Conservation (phyloP, 768 basidiomycete genomes). For the Mrakia gelida region DNA sequence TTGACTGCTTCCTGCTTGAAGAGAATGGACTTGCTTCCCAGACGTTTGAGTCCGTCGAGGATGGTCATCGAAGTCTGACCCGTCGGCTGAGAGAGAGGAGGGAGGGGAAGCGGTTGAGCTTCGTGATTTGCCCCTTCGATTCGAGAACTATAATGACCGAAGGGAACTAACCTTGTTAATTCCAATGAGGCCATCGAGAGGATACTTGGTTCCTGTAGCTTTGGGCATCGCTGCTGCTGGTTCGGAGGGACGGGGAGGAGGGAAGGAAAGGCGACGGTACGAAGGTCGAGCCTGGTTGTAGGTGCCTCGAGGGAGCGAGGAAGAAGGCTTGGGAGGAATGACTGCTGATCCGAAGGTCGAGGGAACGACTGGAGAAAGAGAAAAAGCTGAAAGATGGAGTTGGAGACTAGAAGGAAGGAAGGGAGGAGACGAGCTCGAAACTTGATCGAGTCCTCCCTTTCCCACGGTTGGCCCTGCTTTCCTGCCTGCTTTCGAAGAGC, state of each 20-base stretch:
- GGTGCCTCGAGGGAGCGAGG: too few species aligned
- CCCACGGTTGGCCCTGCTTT: not conserved
- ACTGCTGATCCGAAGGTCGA: too few species aligned
- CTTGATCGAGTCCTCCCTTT: too few species aligned
- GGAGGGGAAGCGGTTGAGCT: not conserved
- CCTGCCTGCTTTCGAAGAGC: not conserved
- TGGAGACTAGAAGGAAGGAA: too few species aligned
- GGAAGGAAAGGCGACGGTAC: not conserved
- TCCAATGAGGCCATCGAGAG: constrained; percentile 55
- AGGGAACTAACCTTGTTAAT: constrained; percentile 25
- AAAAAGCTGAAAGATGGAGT: too few species aligned
- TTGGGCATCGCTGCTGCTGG: constrained; percentile 60
- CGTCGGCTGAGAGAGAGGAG: constrained; percentile 53
- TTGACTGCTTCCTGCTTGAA: constrained; percentile 57
- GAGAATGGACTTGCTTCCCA: constrained; percentile 69
- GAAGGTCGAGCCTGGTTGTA: not conserved
- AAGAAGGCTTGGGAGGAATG: too few species aligned
- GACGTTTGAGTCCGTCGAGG: constrained; percentile 74
- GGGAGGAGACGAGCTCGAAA: not conserved
- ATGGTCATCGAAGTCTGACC: constrained; percentile 89
- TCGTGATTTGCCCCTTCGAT: not conserved
- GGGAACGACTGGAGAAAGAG: too few species aligned
- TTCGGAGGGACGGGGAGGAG: not conserved
- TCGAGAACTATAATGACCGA: not conserved
- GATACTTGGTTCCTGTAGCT: constrained; percentile 52